These are phyloP conservation scores for Colletotrichum melonis DNA, from an alignment of 2,329 filamentous ascomycete species.

Conservation along the genomic window DNA sequence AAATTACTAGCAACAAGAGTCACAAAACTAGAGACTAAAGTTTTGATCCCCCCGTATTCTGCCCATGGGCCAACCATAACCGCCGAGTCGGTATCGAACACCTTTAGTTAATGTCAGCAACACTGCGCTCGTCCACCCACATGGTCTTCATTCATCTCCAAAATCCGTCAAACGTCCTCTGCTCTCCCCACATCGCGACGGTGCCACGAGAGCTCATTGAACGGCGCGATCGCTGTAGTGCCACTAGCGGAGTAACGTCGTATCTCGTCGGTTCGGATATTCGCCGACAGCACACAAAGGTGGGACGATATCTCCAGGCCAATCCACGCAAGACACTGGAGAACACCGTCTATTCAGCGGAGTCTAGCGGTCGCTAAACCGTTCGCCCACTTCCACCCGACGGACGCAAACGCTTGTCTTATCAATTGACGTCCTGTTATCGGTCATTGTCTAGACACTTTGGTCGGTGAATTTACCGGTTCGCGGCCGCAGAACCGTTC, in stretches of 20 bases:
- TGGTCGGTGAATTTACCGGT: not conserved
- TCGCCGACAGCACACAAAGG: constrained; percentile 10
- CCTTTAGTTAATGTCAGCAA: not conserved
- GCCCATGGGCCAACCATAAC: constrained; percentile 1
- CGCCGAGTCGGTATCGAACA: not conserved
- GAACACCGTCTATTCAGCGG: constrained; percentile 26
- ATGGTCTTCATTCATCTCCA: not conserved
- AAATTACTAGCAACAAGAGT: not conserved
- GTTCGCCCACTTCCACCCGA: not conserved
- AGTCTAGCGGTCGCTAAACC: constrained; percentile 16
- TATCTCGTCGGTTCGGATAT: constrained; percentile 17
- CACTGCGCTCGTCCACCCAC: not conserved
- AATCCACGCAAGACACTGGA: not conserved
- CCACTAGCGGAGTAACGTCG: constrained; percentile 2
- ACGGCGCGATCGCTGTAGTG: not conserved
- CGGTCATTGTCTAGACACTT: not conserved
- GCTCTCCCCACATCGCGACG: not conserved
- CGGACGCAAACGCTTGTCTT: not conserved
- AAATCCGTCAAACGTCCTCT: not conserved
- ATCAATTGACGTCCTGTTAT: not conserved
- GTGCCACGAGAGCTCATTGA: not conserved
- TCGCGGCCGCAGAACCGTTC: not conserved
- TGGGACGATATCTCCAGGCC: constrained; percentile 3
- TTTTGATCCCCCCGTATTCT: not conserved
- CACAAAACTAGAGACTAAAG: not conserved